Conservation (phyloP, 2,329 filamentous ascomycete species). For the Diplocarpon mali region DNA sequence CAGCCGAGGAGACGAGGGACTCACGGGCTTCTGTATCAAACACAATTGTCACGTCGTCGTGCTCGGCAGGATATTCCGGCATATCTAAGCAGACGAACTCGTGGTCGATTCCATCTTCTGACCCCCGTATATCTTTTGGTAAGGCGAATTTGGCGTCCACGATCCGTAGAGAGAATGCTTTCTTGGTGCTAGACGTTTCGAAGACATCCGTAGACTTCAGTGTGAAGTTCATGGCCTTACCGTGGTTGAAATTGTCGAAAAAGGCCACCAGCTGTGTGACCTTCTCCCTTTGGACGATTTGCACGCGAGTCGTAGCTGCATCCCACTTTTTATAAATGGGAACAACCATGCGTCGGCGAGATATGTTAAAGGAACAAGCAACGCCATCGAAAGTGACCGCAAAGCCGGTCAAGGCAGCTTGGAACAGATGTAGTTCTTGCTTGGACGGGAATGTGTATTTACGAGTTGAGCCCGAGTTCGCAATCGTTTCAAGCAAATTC, state of each 20-base stretch:
- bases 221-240: slow-evolving; percentile 79
- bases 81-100: slow-evolving; percentile 78
- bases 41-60: slow-evolving; percentile 78
- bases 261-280: slow-evolving; percentile 72
- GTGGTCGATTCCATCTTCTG: slow-evolving; percentile 43
- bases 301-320: slow-evolving; percentile 65
- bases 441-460: slow-evolving; percentile 58
- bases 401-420: slow-evolving; percentile 71
- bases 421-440: slow-evolving; percentile 65
- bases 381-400: slow-evolving; percentile 62
- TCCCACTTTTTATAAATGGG: slow-evolving; percentile 94
- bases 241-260: slow-evolving; percentile 79
- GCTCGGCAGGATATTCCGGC: slow-evolving; percentile 81
- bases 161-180: slow-evolving; percentile 64
- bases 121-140: slow-evolving; percentile 43
- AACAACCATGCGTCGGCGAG: slow-evolving; percentile 77
- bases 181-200: slow-evolving; percentile 53
- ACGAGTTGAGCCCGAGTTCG: slow-evolving; percentile 52
- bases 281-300: slow-evolving; percentile 67
- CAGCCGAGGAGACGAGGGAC: slow-evolving; percentile 6
- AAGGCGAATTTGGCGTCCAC: slow-evolving; percentile 87
- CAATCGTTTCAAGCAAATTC: slow-evolving; percentile 36
- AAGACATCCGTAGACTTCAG: slow-evolving; percentile 77
- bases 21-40: slow-evolving; percentile 61
- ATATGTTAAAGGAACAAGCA: slow-evolving; percentile 67